These are phyloP conservation scores for Inonotus hispidus DNA, from an alignment of 1,284 basidiomycete genomes.

Conservation along the genomic window DNA sequence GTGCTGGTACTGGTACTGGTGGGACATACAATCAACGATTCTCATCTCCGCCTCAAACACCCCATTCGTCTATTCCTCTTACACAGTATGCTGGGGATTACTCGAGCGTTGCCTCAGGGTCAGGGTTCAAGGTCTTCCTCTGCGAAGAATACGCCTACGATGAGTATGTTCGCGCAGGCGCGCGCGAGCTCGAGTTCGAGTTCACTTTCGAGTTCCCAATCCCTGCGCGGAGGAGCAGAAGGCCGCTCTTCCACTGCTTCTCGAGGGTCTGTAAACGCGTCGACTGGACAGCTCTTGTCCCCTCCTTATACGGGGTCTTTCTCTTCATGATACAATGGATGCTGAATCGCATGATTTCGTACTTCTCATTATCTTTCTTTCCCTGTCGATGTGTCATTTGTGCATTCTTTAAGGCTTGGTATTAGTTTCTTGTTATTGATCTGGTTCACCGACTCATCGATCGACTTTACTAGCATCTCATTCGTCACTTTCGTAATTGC, in stretches of 20 bases:
- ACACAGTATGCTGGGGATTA: background rate
- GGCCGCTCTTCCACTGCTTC: conserved; percentile 1
- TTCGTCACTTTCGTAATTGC: background rate
- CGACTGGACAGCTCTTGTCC: background rate
- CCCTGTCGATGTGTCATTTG: background rate
- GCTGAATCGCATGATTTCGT: background rate
- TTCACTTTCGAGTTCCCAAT: background rate
- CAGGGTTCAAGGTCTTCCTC: background rate
- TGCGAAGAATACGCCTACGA: background rate
- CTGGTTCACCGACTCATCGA: background rate
- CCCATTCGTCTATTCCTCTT: background rate
- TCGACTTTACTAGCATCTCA: background rate
- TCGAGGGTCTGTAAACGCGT: background rate
- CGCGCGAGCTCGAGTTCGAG: background rate
- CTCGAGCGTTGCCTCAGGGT: background rate
- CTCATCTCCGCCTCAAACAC: background rate
- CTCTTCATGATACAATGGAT: background rate
- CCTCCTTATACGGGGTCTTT: background rate
- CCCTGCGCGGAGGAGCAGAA: background rate
- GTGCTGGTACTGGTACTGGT: background rate
- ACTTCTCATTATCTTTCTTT: background rate
- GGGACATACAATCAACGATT: background rate
- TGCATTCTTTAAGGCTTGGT: background rate
- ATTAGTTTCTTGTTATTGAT: background rate
- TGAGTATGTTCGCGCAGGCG: background rate